Percentiles rank a stretch among this genome's conserved stretches.
These are phyloP conservation scores for Geotrichum macrosporum DNA, from an alignment of 1,139 yeast genomes.

Conservation along the genomic window DNA sequence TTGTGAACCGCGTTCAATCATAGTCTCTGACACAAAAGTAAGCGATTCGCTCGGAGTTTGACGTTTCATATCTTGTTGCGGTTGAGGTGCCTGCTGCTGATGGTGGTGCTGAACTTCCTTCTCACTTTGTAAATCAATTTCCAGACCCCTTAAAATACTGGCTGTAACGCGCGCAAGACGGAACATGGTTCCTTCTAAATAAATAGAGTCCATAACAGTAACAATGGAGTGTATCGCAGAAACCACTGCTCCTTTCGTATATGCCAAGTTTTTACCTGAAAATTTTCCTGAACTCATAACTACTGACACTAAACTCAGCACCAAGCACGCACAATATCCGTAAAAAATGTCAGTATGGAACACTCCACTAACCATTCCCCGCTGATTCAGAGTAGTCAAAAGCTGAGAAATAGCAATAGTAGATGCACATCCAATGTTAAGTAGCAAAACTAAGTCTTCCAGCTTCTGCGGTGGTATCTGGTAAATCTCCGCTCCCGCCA, in stretches of 20 bases:
- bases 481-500: conserved; percentile 19
- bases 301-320: conserved; percentile 19
- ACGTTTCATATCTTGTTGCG: too few species aligned
- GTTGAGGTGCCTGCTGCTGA: background rate
- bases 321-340: conserved; percentile 21
- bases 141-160: conserved; percentile 19
- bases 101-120: too few species aligned
- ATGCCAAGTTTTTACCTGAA: conserved; percentile 15
- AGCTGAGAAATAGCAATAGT: conserved; percentile 21
- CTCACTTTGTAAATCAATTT: conserved; percentile 13
- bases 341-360: conserved; percentile 20
- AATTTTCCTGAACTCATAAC: conserved; percentile 19
- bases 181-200: conserved; percentile 21
- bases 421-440: conserved; percentile 21
- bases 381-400: conserved; percentile 13
- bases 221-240: conserved; percentile 18
- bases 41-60: too few species aligned
- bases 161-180: conserved; percentile 21
- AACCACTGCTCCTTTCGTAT: conserved; percentile 13
- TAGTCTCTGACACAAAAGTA: too few species aligned
- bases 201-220: conserved; percentile 18
- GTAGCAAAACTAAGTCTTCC: conserved; percentile 10
- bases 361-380: conserved; percentile 18
- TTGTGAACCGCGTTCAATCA: too few species aligned
- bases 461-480: conserved; percentile 17